phyloP scores from a whole-genome alignment of 257 asterid species.

The Cinchona pubescens region DNA sequence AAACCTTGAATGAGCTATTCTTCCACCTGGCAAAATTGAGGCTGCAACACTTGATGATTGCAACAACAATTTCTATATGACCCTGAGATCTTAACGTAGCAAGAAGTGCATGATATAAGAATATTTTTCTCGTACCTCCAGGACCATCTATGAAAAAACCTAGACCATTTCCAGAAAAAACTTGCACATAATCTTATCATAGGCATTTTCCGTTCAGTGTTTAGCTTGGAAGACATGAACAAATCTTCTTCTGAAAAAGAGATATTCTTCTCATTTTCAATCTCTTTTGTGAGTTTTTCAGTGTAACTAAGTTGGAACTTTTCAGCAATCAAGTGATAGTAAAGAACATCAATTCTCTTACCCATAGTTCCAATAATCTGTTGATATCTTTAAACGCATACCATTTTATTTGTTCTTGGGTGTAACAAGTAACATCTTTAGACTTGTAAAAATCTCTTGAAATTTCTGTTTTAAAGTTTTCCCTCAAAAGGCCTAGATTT shows the following conservation, averaged over 20 bases:
- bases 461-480: not conserved
- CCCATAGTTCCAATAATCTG: not conserved
- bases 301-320: too few species aligned
- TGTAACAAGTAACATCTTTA: accelerated
- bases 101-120: not conserved
- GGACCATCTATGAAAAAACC: not conserved
- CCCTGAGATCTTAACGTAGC: not conserved
- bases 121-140: slow-evolving; percentile 3
- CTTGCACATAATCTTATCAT: too few species aligned
- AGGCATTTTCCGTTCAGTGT: not conserved
- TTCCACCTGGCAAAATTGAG: not conserved
- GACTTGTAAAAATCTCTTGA: not conserved
- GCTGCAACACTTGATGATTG: not conserved
- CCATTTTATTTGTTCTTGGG: accelerated
- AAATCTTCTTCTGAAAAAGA: not conserved
- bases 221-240: not conserved
- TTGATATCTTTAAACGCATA: not conserved
- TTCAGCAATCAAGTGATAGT: too few species aligned
- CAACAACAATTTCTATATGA: not conserved
- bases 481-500: not conserved
- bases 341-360: too few species aligned
- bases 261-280: too few species aligned
- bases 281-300: not conserved
- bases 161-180: too few species aligned
- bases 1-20: not conserved